phyloP scores from a whole-genome alignment of 306 rosid genomes.

The Cyamopsis tetragonoloba region DNA sequence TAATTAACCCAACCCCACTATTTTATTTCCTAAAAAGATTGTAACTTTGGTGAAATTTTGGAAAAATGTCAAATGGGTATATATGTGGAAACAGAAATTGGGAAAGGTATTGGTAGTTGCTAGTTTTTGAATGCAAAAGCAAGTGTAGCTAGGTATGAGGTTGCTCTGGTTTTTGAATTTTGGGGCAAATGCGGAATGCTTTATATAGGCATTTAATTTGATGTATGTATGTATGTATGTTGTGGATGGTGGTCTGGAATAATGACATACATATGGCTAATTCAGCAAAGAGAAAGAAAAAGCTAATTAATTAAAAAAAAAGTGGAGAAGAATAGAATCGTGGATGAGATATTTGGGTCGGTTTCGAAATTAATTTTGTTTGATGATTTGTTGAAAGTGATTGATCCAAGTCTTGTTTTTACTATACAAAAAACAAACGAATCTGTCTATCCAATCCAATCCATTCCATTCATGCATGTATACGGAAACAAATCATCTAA shows the following conservation, averaged over 20 bases:
- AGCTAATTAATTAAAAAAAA: constrained; percentile 1
- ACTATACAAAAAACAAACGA: too few relatives aligned
- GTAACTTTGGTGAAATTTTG: too few relatives aligned
- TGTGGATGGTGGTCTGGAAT: too few relatives aligned
- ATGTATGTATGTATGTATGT: too few relatives aligned
- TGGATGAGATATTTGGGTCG: constrained; percentile 42
- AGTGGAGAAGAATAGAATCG: constrained; percentile 45
- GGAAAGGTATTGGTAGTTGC: not conserved
- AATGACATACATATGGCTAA: too few relatives aligned
- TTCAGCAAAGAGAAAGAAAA: constrained; percentile 7
- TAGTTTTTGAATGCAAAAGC: not conserved
- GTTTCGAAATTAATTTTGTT: constrained; percentile 32
- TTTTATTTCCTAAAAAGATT: too few relatives aligned
- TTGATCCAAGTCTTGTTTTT: constrained; percentile 27
- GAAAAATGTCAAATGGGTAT: not conserved
- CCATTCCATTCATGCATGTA: constrained; percentile 59
- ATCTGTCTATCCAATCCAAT: too few relatives aligned
- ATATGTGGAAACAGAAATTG: not conserved
- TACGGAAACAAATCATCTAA: constrained; percentile 31
- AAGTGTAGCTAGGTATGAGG: constrained; percentile 18
- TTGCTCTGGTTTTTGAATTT: not conserved
- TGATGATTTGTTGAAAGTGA: constrained; percentile 48
- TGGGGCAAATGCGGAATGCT: constrained; percentile 1
- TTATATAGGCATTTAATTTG: constrained; percentile 51
- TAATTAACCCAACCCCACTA: too few relatives aligned